Evolutionary conservation across 495 filamentous ascomycete genomes (phyloP), one percentile per base, ranked within the genome.

Genomic region (Neurospora sublineolata): DNA sequence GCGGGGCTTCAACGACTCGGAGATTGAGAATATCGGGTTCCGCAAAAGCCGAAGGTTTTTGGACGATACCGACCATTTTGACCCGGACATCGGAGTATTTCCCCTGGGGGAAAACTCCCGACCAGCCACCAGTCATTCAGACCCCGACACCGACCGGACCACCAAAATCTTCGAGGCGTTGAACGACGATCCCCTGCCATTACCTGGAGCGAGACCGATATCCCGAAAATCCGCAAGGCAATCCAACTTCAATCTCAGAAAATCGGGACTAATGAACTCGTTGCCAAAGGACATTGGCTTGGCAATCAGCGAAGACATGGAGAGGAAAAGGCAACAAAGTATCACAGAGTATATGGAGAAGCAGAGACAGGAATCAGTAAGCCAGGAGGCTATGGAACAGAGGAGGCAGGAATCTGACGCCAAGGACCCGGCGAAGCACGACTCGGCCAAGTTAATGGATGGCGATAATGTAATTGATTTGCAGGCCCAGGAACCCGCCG

Each of bases 1-100:
- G 70, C 88, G 90, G 74, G 93, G 94, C 0, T 94, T 95, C 81
- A 90, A 92, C 74, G 87, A 88, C 70, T 81, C 81, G 30, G 82
- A 80, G 30, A 72, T 81, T 12, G 80, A 83, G 37, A 80, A 81
- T 33, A 76, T 81, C 8, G 73, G 69, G 16, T 40, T 68, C n/a
- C 77, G 77, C 23, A 72, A 73, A 14, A 80, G 78, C 67, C 76
- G 73, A 71, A 69, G 72, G 37, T 73, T 84, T 64, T 75, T 72
- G 14, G 72, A 80, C 67, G 79, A 82, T 10, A 78, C 80, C 27
- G 76, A 80, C 23, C 80, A 83, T 40, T 69, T 72, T 64, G 76
- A 77, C 39, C 78, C 74, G 37, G 75, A 77, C 44, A 20, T 70
- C 58, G 76, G 69, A 30, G 41, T 27, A 20, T 75, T 69, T 39